These are phyloP conservation scores for Castanea mollissima DNA, from an alignment of 306 rosid species.

Conservation along the genomic window DNA sequence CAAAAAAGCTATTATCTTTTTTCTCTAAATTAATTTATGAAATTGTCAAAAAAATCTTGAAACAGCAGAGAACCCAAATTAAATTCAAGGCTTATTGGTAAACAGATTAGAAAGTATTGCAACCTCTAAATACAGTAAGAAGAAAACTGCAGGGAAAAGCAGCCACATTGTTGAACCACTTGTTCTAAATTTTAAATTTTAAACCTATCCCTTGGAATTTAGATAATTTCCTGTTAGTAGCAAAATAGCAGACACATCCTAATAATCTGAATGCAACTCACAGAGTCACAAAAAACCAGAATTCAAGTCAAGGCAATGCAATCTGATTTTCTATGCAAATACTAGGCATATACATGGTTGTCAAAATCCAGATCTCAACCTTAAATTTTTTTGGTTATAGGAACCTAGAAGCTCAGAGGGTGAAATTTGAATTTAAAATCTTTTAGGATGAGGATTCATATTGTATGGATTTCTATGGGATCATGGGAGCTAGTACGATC, in stretches of 20 bases:
- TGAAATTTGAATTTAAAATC: neutral
- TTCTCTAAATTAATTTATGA: neutral
- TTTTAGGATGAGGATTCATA: neutral
- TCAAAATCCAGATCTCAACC: neutral
- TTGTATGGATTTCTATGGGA: neutral
- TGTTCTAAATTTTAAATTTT: neutral
- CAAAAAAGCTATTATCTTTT: constrained; percentile 8
- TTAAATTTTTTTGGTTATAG: neutral
- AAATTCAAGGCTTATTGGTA: neutral
- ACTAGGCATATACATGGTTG: neutral
- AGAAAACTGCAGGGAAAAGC: neutral
- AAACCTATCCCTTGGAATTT: neutral
- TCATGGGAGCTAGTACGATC: neutral
- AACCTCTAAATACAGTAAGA: neutral
- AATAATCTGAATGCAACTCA: neutral
- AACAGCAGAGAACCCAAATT: neutral
- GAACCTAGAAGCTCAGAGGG: neutral
- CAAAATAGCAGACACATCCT: neutral
- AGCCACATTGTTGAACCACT: neutral
- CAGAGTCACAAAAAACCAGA: neutral
- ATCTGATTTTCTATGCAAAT: neutral
- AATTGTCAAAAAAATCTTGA: neutral
- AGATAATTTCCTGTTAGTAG: neutral
- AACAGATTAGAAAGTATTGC: neutral
- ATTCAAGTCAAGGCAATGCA: neutral